Base-by-base conservation (phyloP, 805 yeast species). In the Peterozyma toletana region DNA sequence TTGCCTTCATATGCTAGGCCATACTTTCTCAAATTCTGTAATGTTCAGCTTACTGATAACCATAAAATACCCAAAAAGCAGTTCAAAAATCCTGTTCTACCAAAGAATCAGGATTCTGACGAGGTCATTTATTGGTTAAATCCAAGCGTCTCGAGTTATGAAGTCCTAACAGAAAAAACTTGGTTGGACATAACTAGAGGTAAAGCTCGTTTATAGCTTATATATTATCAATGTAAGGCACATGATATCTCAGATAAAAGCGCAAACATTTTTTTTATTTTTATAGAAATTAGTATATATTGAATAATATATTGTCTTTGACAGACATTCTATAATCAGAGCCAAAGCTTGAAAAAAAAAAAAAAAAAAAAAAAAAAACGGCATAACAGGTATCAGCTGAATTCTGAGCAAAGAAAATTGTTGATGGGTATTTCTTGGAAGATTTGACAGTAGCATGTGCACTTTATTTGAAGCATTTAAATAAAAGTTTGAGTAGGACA, bases 1-100 rank as follows among this genome's bases (percentile, higher is more conserved):
- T 70, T 90, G 48, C 96, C 97, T 18, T 79, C 75, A 53, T 90
- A 86, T 64, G 95, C 97, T 0, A 70, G 87, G 33, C 98, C 98
- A 0, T 71, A 83, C 34, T 88, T 90, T 57, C 63, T 88, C 42
- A 85, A 88, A 58, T 75, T 88, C 55, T 82, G 78, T 35, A 58
- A 66, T 31, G 81, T 89, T 48, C 74, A 75, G 52, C 75, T 78
- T 39, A 78, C 86, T 2, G 91, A 86, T 50, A 91, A 86, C 58
- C 90, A 86, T 63, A 90, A 90, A 67, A 78, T 90, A 11, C 75
- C 83, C 11, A 86, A 85, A 61, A 80, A 78, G 54, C 62, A 65
- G 30, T 85, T 78, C 57, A 79, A 83, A 60, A 76, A 81, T 51
- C 89, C 85, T 47, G 68, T 68, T 9, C 61, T 84, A 41, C 86